A percentile compares a stretch with the other conserved stretches of the same genome.
Conservation (phyloP, 2,329 filamentous ascomycete species). For the Sarocladium kiliense region DNA sequence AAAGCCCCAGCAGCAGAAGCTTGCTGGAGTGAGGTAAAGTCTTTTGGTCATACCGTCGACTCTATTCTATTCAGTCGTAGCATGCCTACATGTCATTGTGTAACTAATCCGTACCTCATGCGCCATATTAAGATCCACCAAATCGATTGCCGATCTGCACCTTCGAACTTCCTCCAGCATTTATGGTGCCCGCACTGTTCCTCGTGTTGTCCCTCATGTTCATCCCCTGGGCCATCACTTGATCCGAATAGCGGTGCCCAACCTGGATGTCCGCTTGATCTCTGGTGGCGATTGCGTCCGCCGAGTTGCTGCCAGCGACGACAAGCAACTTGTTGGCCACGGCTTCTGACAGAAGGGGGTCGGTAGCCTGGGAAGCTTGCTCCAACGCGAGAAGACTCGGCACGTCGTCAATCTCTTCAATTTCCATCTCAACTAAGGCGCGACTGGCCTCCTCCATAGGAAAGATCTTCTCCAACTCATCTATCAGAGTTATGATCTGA, state of each 20-base stretch:
- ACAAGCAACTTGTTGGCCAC: conserved; percentile 9
- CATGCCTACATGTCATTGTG: too few species aligned
- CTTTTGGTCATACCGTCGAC: too few species aligned
- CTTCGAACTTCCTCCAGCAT: background rate
- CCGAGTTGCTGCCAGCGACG: background rate
- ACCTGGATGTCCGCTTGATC: background rate
- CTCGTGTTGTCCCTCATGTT: background rate
- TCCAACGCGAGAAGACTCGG: conserved; percentile 15
- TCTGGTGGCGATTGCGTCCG: background rate
- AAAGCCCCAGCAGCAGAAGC: too few species aligned
- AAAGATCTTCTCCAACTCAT: conserved; percentile 21
- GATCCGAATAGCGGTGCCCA: background rate
- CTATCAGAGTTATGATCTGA: conserved; percentile 17
- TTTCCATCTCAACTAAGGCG: conserved; percentile 16
- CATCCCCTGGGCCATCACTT: background rate
- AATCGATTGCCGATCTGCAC: background rate
- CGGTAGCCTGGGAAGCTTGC: conserved; percentile 9
- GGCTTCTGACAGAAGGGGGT: conserved; percentile 9
- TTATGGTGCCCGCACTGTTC: background rate
- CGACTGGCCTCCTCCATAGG: conserved; percentile 11
- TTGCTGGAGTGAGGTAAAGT: too few species aligned
- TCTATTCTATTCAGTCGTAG: too few species aligned
- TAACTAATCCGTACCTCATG: too few species aligned
- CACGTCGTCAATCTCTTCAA: conserved; percentile 19
- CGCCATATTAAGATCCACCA: background rate